Evolutionary conservation across 2,329 filamentous ascomycete species (phyloP).

Genomic region (Xylariaceae sp.): DNA sequence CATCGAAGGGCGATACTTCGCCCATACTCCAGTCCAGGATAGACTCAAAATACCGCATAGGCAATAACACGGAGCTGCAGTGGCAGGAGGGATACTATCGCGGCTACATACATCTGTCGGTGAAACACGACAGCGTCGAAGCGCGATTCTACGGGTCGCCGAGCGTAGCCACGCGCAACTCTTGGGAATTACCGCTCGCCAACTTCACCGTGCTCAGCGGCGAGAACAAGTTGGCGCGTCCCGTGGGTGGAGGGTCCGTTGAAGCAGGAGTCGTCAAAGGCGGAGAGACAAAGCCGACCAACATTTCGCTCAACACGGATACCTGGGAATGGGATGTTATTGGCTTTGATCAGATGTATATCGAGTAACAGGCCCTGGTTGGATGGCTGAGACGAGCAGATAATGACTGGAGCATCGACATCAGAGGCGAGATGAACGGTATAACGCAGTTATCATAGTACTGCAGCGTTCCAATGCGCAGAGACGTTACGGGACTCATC

Average conservation of each 20-base stretch:
- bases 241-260: slow-evolving; percentile 39
- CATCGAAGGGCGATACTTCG: slow-evolving; percentile 56
- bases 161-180: slow-evolving; percentile 53
- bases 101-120: slow-evolving; percentile 63
- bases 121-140: slow-evolving; percentile 52
- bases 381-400: background rate
- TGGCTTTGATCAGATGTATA: slow-evolving; percentile 31
- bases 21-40: slow-evolving; percentile 47
- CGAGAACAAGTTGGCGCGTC: slow-evolving; percentile 50
- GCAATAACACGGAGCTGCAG: slow-evolving; percentile 56
- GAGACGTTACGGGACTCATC: too few relatives aligned
- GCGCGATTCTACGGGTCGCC: slow-evolving; percentile 60
- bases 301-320: slow-evolving; percentile 47
- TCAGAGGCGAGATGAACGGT: background rate
- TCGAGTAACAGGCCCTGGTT: slow-evolving; percentile 10
- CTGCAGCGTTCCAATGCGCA: too few relatives aligned
- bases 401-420: background rate
- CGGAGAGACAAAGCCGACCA: slow-evolving; percentile 37
- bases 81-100: slow-evolving; percentile 72
- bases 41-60: slow-evolving; percentile 30
- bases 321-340: slow-evolving; percentile 28
- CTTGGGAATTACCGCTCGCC: slow-evolving; percentile 60
- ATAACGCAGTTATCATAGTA: background rate
- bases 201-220: slow-evolving; percentile 64
- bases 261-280: slow-evolving; percentile 53